Evolutionary conservation across 2,329 filamentous ascomycete species (phyloP), one percentile per base, ranked within the genome.

Genomic region (Zymoseptoria ardabiliae): DNA sequence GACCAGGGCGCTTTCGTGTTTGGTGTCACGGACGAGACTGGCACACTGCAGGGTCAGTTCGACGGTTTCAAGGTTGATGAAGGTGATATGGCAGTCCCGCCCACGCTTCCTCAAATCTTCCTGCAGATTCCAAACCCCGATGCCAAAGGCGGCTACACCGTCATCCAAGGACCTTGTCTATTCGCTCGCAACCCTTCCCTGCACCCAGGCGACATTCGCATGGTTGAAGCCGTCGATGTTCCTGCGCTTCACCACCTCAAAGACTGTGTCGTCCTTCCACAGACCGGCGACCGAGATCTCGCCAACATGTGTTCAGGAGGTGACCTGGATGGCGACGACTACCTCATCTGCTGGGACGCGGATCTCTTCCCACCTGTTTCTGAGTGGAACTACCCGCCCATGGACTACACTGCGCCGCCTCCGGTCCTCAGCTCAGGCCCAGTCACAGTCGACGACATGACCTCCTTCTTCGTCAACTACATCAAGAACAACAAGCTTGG

Each of bases 301-400:
- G 85, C 92, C 0, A 91, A 89, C 68, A 97, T 97, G 93, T 91
- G 94, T 64, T 96, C 94, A 3, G 94, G 94, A 1, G 94, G 94
- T 0, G 94, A 99, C 70, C 81, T 99, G 0, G 94, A 99, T 70
- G 94, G 94, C 0, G 94, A 99, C 68, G 94, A 99, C 70, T 99
- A 91, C 71, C 87, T 97, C 58, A 85, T 97, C 4, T 88, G 97
- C 52, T 99, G 94, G 93, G 92, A 99, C 65, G 72, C 80, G 21
- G 81, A 83, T 13, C 77, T 99, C 6, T 78, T 95, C 23, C 90
- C 90, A 0, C 65, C 74, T 1, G 76, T 82, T 55, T 30, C 51
- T 17, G 28, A 53, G 22, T 90, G 89, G 84, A 90, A 94, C 65
- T 78, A 83, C 35, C 76, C 81, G 0, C 87, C 94, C 0, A 96